Evolutionary conservation across 2,329 filamentous ascomycete genomes (phyloP).

Genomic region (Fusarium penzigii): DNA sequence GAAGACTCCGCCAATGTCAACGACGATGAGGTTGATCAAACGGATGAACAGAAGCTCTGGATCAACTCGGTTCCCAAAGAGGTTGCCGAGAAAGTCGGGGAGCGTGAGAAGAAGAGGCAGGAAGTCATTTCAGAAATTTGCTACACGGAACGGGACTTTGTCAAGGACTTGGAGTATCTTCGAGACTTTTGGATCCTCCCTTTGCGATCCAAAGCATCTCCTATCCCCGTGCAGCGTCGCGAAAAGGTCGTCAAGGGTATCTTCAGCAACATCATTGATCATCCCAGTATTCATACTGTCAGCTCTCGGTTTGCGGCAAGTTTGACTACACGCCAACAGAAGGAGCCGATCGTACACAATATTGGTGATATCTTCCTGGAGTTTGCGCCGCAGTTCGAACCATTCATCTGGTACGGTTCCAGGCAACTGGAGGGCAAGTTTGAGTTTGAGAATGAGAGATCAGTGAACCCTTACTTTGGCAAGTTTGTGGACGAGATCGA

Average conservation of each 20-base stretch:
- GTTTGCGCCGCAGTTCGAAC: constrained; percentile 88
- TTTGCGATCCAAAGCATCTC: constrained; percentile 76
- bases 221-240: constrained; percentile 82
- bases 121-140: constrained; percentile 98
- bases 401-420: constrained; percentile 94
- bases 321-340: constrained; percentile 88
- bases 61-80: constrained; percentile 98
- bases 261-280: constrained; percentile 92
- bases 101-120: constrained; percentile 94
- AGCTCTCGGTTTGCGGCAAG: constrained; percentile 86
- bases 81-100: constrained; percentile 83
- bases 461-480: constrained; percentile 78
- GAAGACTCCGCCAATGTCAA: constrained; percentile 58
- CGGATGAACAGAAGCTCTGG: constrained; percentile 97
- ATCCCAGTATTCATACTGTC: constrained; percentile 78
- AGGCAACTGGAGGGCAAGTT: constrained; percentile 97
- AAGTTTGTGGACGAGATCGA: constrained; percentile 97
- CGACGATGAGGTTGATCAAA: constrained; percentile 81
- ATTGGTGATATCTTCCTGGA: constrained; percentile 94
- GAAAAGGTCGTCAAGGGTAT: constrained; percentile 93
- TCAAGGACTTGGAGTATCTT: constrained; percentile 97
- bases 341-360: constrained; percentile 82
- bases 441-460: constrained; percentile 95
- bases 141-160: constrained; percentile 98
- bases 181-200: constrained; percentile 99